Evolutionary conservation across 164 flowering plant genomes (phyloP), one percentile per base, ranked within the genome.

Genomic region (Umbellularia californica): DNA sequence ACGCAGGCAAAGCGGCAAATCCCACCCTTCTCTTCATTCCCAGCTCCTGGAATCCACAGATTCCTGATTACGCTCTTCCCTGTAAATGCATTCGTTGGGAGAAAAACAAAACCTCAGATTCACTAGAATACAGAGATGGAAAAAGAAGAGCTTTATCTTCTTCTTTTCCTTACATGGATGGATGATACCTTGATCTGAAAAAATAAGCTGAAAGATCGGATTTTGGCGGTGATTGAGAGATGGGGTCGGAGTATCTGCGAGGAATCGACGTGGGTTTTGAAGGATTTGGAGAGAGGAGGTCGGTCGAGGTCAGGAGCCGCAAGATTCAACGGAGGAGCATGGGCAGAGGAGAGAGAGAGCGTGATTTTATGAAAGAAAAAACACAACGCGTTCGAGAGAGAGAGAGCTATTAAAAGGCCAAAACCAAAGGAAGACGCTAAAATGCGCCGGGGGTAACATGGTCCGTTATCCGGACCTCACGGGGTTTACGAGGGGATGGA

Each of bases 251-350:
- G n/a, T 70, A 78, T 74, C 79, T 70, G 79, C 41, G 73, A 65
- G 70, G 74, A 81, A 73, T 33, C 33, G 80, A 81, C 82, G 84
- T 78, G 79, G 83, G 83, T 74, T 78, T 73, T 71, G 82, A 60
- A 25, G 71, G 76, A 76, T 74, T 81, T 74, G 78, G 68, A 73
- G 33, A 72, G 71, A 25, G n/a, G 64, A 41, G 71, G 81, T 64
- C 72, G 81, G 78, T 58, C 81, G 84, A 77, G 77, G 82, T 65
- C 69, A 66, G 76, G 79, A 83, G 83, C 82, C 83, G 75, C 78
- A 65, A 73, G 81, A 70, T 72, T 80, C 73, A 77, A 74, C 79
- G 77, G 77, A 75, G 69, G 69, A 79, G 81, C 64, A 70, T 70
- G 64, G 62, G 28, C 72, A n/a, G 25, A 50, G 68, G 68, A 27